Conservation (phyloP, 2,329 filamentous ascomycete species). For the Diaporthe caulivora region DNA sequence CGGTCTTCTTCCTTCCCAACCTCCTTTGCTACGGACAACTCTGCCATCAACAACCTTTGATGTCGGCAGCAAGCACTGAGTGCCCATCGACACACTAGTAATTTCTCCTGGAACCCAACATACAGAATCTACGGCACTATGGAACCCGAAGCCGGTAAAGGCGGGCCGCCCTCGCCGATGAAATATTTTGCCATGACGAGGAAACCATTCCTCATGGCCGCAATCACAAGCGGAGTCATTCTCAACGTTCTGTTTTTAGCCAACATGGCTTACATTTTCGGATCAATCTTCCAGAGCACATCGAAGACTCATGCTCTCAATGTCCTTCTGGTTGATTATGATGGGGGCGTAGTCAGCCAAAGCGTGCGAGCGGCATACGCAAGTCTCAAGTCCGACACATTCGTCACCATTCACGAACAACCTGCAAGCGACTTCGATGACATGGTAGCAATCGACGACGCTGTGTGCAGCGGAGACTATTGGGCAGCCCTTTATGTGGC, state of each 20-base stretch:
- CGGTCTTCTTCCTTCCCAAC: not conserved
- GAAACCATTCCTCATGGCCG: conserved; percentile 9
- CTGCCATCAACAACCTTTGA: not conserved
- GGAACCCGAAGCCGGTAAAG: not conserved
- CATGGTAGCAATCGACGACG: not conserved
- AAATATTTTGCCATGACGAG: conserved; percentile 17
- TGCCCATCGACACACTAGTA: not conserved
- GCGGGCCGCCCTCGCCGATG: conserved; percentile 1
- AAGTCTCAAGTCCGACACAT: conserved; percentile 5
- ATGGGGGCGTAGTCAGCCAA: conserved; percentile 20
- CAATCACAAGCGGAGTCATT: not conserved
- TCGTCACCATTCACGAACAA: conserved; percentile 7
- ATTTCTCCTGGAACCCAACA: not conserved
- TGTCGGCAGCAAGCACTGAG: not conserved
- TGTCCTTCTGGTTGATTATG: conserved; percentile 25
- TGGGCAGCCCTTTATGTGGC: conserved; percentile 25
- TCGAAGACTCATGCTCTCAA: conserved; percentile 13
- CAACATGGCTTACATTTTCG: conserved; percentile 16
- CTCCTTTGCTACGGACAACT: not conserved
- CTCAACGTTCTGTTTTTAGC: conserved; percentile 12
- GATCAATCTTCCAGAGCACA: not conserved
- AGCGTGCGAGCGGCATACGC: not conserved
- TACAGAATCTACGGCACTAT: not conserved
- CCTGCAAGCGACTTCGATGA: not conserved
- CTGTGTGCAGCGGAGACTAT: conserved; percentile 17